Evolutionary conservation across 2,329 filamentous ascomycete species (phyloP).

Genomic region (Botrytis paeoniae): DNA sequence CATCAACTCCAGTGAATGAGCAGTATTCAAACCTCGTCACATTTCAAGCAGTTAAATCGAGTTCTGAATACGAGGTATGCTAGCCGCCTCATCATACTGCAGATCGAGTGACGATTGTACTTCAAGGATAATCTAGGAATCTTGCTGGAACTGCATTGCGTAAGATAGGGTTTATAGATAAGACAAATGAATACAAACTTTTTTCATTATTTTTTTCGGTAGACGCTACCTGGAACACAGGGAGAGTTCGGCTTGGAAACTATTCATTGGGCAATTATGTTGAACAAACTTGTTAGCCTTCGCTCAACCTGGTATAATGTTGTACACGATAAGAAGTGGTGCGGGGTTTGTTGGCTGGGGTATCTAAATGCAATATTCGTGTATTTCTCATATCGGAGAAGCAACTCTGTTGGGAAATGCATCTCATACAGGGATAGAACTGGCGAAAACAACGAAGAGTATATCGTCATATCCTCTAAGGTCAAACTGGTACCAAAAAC

Average conservation of each 20-base stretch:
- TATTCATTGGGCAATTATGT: background rate
- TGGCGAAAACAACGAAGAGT: background rate
- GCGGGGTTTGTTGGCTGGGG: background rate
- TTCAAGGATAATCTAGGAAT: background rate
- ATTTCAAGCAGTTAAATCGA: background rate
- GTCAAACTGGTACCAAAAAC: background rate
- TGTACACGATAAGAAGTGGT: background rate
- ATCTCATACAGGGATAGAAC: background rate
- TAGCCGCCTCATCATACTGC: background rate
- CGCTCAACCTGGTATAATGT: background rate
- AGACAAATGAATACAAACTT: background rate
- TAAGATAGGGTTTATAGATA: background rate
- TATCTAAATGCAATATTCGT: background rate
- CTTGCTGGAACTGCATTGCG: background rate
- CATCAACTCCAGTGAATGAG: conserved; percentile 1
- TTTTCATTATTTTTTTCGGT: background rate
- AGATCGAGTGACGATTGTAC: conserved; percentile 6
- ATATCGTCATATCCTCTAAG: background rate
- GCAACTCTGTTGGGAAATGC: background rate
- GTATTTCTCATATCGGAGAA: background rate
- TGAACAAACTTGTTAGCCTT: background rate
- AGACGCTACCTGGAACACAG: background rate
- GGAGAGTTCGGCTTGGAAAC: background rate
- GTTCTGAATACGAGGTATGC: background rate
- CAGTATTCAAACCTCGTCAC: background rate